A percentile compares a stretch with the other conserved stretches of the same genome.
Conservation (phyloP, 2,329 filamentous ascomycete species). For the Clonostachys sp. region DNA sequence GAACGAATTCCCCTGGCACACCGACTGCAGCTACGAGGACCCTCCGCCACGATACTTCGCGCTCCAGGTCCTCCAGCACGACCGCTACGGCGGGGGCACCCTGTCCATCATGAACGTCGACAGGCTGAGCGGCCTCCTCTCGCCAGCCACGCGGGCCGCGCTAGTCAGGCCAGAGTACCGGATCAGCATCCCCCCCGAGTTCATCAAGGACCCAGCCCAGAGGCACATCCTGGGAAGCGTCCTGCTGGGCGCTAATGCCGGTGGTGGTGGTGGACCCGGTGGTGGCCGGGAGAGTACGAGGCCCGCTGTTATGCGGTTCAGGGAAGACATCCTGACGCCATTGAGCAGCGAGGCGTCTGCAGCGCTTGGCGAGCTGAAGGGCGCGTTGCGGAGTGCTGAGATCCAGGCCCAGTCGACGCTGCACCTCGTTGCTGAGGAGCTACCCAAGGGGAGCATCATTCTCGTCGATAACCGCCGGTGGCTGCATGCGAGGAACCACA, state of each 20-base stretch:
- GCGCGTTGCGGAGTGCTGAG: conserved; percentile 7
- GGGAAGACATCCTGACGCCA: conserved; percentile 21
- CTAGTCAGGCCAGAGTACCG: conserved; percentile 19
- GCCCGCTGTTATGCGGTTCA: conserved; percentile 16
- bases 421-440: conserved; percentile 14
- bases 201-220: conserved; percentile 17
- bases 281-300: no score
- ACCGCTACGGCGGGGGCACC: conserved; percentile 31
- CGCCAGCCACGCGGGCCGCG: conserved; percentile 8
- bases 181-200: conserved; percentile 24
- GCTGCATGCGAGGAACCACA: conserved; percentile 22
- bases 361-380: conserved; percentile 17
- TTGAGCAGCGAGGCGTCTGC: conserved; percentile 10
- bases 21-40: conserved; percentile 35
- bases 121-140: conserved; percentile 15
- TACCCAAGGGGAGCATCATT: conserved; percentile 19
- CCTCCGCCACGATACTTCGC: conserved; percentile 30
- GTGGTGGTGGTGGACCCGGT: not conserved
- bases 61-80: conserved; percentile 32
- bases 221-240: conserved; percentile 11
- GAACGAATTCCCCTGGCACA: conserved; percentile 36
- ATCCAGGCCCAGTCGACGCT: conserved; percentile 7
- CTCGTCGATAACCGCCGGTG: conserved; percentile 26
- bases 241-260: conserved; percentile 7
- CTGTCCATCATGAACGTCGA: conserved; percentile 29